phyloP scores from a whole-genome alignment of 179 eudicot species.

The Monotropa hypopitys region DNA sequence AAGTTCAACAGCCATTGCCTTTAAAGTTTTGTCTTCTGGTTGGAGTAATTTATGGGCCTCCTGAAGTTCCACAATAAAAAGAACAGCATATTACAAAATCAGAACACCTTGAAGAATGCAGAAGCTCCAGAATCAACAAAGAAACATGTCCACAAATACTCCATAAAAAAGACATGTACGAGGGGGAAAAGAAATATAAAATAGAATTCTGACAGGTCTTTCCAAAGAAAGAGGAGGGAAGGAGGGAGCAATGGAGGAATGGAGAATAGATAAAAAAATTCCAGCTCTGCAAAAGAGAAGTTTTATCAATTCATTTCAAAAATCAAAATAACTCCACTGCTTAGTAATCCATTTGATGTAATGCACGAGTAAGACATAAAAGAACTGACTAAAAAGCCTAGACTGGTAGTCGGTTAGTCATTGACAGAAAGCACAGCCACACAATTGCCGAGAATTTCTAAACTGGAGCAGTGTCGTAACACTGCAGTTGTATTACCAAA shows the following conservation, averaged over 20 bases:
- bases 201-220: not conserved
- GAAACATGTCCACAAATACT: not conserved
- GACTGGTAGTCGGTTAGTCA: not conserved
- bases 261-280: not conserved
- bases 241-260: not conserved
- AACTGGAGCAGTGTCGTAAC: not conserved
- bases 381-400: not conserved
- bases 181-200: not conserved
- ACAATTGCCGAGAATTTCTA: too few relatives aligned
- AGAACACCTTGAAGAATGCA: not conserved
- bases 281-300: not conserved
- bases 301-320: not conserved
- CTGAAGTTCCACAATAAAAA: constrained; percentile 24
- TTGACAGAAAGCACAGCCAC: not conserved
- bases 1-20: constrained; percentile 81
- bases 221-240: not conserved
- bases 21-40: constrained; percentile 69
- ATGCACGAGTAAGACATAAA: not conserved
- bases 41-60: constrained; percentile 82
- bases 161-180: not conserved
- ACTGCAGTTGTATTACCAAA: not conserved
- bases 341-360: not conserved
- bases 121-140: constrained; percentile 2
- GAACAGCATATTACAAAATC: not conserved
- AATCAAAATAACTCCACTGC: not conserved